These are phyloP conservation scores for Globisporangium barbulae DNA, from an alignment of 352 stramenopile species.

Conservation along the genomic window DNA sequence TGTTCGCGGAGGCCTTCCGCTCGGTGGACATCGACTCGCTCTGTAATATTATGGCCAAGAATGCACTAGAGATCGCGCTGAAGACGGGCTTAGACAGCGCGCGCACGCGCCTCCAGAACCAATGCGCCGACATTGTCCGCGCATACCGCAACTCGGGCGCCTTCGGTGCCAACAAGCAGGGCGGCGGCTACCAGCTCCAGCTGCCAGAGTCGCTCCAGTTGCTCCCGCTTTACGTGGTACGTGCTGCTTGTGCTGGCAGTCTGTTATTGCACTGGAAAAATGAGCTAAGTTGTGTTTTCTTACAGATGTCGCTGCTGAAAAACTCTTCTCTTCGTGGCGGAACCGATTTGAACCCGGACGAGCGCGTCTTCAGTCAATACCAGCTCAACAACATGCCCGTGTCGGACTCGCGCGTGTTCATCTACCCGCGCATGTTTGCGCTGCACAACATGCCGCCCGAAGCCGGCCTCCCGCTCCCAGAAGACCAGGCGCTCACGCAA, in stretches of 20 bases:
- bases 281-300: background rate
- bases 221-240: slow-evolving; percentile 93
- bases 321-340: slow-evolving; percentile 96
- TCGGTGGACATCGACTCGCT: slow-evolving; percentile 92
- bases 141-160: slow-evolving; percentile 84
- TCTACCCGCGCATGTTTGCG: slow-evolving; percentile 97
- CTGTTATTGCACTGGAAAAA: background rate
- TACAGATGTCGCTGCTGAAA: slow-evolving; percentile 96
- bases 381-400: slow-evolving; percentile 94
- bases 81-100: slow-evolving; percentile 95
- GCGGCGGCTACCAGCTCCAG: slow-evolving; percentile 73
- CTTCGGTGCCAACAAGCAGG: slow-evolving; percentile 58
- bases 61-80: slow-evolving; percentile 91
- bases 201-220: slow-evolving; percentile 92
- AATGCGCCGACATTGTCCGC: slow-evolving; percentile 93
- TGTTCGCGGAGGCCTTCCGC: slow-evolving; percentile 90
- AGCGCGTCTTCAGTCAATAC: slow-evolving; percentile 93
- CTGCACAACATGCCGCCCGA: slow-evolving; percentile 90
- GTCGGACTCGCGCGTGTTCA: slow-evolving; percentile 88
- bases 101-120: slow-evolving; percentile 89
- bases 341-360: slow-evolving; percentile 95
- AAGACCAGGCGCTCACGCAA: slow-evolving; percentile 29
- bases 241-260: slow-evolving; percentile 16
- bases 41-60: slow-evolving; percentile 95
- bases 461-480: slow-evolving; percentile 70